Percentiles rank a stretch among this genome's conserved stretches.
Conservation (phyloP, 768 basidiomycete genomes). For the Psilocybe cyanescens region DNA sequence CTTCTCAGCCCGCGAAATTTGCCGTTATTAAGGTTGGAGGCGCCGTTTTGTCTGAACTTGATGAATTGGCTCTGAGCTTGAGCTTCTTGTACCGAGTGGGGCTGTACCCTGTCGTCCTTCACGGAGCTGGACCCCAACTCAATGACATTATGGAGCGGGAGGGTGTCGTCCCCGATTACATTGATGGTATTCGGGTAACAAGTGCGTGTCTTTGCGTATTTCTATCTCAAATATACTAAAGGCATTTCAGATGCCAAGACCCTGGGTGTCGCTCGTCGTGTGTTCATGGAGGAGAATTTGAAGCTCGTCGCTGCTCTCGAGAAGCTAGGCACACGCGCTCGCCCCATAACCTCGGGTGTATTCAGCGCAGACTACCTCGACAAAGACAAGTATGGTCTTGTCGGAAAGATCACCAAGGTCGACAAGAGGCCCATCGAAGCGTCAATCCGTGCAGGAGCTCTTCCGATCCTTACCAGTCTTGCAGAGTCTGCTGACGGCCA, state of each 20-base stretch:
- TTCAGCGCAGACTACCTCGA: conserved; percentile 98
- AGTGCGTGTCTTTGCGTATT: conserved; percentile 49
- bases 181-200: conserved; percentile 96
- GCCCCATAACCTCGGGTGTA: conserved; percentile 97
- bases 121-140: conserved; percentile 94
- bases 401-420: conserved; percentile 92
- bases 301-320: conserved; percentile 94
- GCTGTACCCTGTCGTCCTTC: conserved; percentile 96
- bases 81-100: conserved; percentile 97
- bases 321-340: conserved; percentile 92
- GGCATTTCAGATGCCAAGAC: conserved; percentile 80
- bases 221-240: not conserved
- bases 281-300: conserved; percentile 97
- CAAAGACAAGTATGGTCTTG: conserved; percentile 91
- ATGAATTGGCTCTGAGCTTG: conserved; percentile 92
- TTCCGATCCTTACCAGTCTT: conserved; percentile 94
- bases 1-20: conserved; percentile 90
- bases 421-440: conserved; percentile 98
- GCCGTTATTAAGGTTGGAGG: conserved; percentile 99
- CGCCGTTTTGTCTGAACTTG: conserved; percentile 88
- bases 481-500: conserved; percentile 97
- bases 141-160: conserved; percentile 93
- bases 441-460: conserved; percentile 92
- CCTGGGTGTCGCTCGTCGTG: conserved; percentile 90
- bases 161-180: conserved; percentile 95